Conservation (phyloP, 2,329 filamentous ascomycete species). For the Ophiostoma montium region DNA sequence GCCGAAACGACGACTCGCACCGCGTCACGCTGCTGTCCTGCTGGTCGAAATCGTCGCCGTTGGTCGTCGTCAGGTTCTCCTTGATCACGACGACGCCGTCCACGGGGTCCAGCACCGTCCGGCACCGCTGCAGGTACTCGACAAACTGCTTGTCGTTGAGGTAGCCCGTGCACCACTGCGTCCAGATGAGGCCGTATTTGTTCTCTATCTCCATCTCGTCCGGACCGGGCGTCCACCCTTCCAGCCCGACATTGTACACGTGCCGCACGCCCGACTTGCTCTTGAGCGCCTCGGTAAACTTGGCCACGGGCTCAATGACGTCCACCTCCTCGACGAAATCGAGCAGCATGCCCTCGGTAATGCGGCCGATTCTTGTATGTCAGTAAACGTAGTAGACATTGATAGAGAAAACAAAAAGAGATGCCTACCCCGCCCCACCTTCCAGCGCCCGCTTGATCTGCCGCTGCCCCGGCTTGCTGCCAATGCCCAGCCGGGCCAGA, state of each 20-base stretch:
- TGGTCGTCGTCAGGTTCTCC: conserved; percentile 55
- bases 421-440: conserved; percentile 27
- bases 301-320: conserved; percentile 69
- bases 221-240: conserved; percentile 45
- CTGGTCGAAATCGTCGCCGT: conserved; percentile 58
- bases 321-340: conserved; percentile 52
- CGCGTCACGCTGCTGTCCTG: conserved; percentile 64
- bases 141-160: conserved; percentile 61
- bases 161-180: conserved; percentile 81
- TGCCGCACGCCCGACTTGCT: conserved; percentile 42
- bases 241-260: conserved; percentile 59
- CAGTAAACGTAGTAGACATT: not conserved
- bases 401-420: not conserved
- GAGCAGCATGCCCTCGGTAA: conserved; percentile 66
- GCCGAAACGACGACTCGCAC: conserved; percentile 57
- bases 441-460: conserved; percentile 21
- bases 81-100: conserved; percentile 55
- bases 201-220: conserved; percentile 8
- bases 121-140: conserved; percentile 50
- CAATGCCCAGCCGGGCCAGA: conserved; percentile 50
- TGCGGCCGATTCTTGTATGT: conserved; percentile 54
- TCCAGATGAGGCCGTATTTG: conserved; percentile 72
- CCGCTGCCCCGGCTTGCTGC: conserved; percentile 21
- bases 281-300: conserved; percentile 55
- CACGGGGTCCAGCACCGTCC: conserved; percentile 22